Conservation (phyloP, 768 basidiomycete genomes). For the Mycena maculata region DNA sequence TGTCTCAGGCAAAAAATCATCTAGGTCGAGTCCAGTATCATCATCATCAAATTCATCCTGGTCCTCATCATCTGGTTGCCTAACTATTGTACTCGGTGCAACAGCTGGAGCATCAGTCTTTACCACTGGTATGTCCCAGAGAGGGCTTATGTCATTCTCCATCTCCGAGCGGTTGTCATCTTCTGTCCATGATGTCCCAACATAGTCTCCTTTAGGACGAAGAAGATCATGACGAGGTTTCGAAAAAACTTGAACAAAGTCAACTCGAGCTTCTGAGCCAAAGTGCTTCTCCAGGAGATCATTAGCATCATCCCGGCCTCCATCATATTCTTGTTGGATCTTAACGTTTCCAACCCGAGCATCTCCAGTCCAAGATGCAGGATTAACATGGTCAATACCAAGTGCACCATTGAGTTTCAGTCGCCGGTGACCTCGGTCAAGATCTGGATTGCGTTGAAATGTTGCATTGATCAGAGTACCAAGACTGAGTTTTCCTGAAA, state of each 20-base stretch:
- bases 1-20: too few relatives aligned
- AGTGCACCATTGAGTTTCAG: neutral
- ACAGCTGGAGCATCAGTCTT: neutral
- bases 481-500: neutral
- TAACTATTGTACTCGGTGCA: too few relatives aligned
- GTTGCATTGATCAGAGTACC: neutral
- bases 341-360: neutral
- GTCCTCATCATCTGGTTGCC: too few relatives aligned
- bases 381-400: constrained; percentile 7
- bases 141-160: neutral
- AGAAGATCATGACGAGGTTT: too few relatives aligned
- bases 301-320: neutral
- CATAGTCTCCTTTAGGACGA: too few relatives aligned
- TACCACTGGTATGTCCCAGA: neutral
- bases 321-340: neutral
- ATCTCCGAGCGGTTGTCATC: neutral
- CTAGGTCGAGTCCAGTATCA: too few relatives aligned
- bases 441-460: constrained; percentile 3
- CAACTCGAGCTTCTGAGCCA: neutral
- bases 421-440: constrained; percentile 2
- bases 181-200: neutral
- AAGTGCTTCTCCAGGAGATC: neutral
- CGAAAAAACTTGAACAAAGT: too few relatives aligned
- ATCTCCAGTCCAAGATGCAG: neutral
- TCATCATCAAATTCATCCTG: too few relatives aligned